phyloP scores from a whole-genome alignment of 345 rosid genomes.

The Acer negundo region DNA sequence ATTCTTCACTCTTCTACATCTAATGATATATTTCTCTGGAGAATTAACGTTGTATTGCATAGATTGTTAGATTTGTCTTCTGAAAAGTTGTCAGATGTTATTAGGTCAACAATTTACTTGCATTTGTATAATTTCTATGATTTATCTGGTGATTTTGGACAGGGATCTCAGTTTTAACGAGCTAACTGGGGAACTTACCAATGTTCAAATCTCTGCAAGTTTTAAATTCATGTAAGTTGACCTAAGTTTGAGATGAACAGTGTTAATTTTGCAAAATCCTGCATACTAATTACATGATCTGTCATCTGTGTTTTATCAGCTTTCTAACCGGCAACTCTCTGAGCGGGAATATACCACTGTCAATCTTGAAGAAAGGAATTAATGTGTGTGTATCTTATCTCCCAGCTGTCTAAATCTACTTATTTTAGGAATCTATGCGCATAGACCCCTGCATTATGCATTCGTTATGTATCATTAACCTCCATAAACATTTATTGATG shows the following conservation, averaged over 20 bases:
- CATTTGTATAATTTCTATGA: not conserved
- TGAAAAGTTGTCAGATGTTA: not conserved
- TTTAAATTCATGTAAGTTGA: slow-evolving; percentile 26
- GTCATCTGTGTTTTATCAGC: slow-evolving; percentile 13
- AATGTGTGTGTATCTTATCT: slow-evolving; percentile 28
- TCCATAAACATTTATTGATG: not conserved
- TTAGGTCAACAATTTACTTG: not conserved
- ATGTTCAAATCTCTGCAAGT: slow-evolving; percentile 1
- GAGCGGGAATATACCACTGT: slow-evolving; percentile 29
- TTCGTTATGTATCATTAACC: not conserved
- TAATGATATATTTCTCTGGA: not conserved
- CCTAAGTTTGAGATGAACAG: not conserved
- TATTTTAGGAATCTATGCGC: no score
- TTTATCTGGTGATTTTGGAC: slow-evolving; percentile 16
- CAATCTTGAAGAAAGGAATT: slow-evolving; percentile 32
- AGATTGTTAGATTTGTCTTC: not conserved
- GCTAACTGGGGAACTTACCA: slow-evolving; percentile 24
- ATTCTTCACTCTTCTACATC: slow-evolving; percentile 1
- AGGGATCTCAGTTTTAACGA: slow-evolving; percentile 38
- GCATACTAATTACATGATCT: slow-evolving; percentile 9
- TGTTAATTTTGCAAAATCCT: not conserved
- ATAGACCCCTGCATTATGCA: not conserved
- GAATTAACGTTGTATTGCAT: not conserved
- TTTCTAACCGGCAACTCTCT: slow-evolving; percentile 29
- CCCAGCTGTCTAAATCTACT: not conserved